Percentiles rank a stretch among this genome's conserved stretches.
Evolutionary conservation across 495 filamentous ascomycete species (phyloP).

Genomic region (Talaromyces ruber): DNA sequence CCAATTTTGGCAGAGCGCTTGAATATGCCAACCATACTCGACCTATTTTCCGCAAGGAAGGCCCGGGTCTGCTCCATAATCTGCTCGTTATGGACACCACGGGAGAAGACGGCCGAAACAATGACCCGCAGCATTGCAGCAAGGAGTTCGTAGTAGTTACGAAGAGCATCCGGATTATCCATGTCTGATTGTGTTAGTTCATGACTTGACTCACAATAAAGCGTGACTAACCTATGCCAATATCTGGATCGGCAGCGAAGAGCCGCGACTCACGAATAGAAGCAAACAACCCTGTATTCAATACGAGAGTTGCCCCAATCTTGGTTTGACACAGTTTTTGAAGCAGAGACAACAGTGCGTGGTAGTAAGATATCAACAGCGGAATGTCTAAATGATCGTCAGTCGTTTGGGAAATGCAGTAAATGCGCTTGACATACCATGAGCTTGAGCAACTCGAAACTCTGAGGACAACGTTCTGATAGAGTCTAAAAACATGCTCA

Average conservation of each 20-base stretch:
- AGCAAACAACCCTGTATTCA: slow-evolving; percentile 84
- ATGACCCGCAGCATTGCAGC: slow-evolving; percentile 76
- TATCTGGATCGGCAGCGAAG: slow-evolving; percentile 88
- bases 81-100: slow-evolving; percentile 72
- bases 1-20: slow-evolving; percentile 83
- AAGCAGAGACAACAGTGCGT: slow-evolving; percentile 75
- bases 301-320: slow-evolving; percentile 66
- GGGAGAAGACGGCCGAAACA: slow-evolving; percentile 63
- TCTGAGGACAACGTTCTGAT: slow-evolving; percentile 65
- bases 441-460: slow-evolving; percentile 39
- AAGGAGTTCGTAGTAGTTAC: slow-evolving; percentile 76
- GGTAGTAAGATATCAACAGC: slow-evolving; percentile 52
- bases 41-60: slow-evolving; percentile 74
- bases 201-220: slow-evolving; percentile 9
- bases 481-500: slow-evolving; percentile 78
- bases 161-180: slow-evolving; percentile 61
- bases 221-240: slow-evolving; percentile 60
- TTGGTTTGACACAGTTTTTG: slow-evolving; percentile 74
- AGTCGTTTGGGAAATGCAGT: not conserved
- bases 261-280: slow-evolving; percentile 68
- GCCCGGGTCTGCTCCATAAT: slow-evolving; percentile 60
- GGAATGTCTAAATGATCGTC: slow-evolving; percentile 31
- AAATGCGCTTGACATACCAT: slow-evolving; percentile 29
- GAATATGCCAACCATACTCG: slow-evolving; percentile 77
- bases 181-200: slow-evolving; percentile 38